phyloP scores from a whole-genome alignment of 257 asterid genomes.

The Solanum rostratum region DNA sequence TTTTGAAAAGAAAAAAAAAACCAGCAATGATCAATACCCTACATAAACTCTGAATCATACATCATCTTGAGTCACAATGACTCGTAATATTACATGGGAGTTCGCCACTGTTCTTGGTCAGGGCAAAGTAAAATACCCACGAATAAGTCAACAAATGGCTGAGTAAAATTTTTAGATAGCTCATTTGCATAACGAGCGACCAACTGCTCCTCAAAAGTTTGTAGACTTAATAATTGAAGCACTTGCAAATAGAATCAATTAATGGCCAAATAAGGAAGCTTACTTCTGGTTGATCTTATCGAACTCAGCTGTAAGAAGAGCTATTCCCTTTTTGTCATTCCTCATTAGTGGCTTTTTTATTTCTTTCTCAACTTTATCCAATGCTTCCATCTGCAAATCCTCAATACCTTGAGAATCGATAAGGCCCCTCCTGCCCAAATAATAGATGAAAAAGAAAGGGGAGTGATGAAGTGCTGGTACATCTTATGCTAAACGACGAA shows the following conservation, averaged over 20 bases:
- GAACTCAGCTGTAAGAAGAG: conserved; percentile 62
- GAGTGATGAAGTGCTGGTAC: neutral
- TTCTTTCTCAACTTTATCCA: conserved; percentile 86
- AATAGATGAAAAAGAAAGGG: neutral
- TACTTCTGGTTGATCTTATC: conserved; percentile 92
- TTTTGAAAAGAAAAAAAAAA: neutral
- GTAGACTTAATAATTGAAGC: neutral
- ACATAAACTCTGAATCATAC: neutral
- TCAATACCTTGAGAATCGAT: conserved; percentile 78
- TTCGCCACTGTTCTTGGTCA: neutral
- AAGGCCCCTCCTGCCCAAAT: conserved; percentile 66
- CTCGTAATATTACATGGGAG: neutral
- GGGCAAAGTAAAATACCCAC: neutral
- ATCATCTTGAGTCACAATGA: neutral
- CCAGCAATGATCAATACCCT: neutral
- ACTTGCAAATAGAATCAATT: neutral
- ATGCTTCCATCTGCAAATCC: conserved; percentile 70
- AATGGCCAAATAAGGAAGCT: conserved; percentile 11
- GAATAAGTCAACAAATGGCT: neutral
- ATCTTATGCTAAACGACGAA: neutral
- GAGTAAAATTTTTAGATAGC: neutral
- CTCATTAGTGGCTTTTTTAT: conserved; percentile 78
- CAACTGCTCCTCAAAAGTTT: neutral
- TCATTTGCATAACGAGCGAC: neutral
- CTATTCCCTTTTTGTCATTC: conserved; percentile 86